These are phyloP conservation scores for Coniochaeta sp. DNA, from an alignment of 2,329 filamentous ascomycete genomes.

Conservation along the genomic window DNA sequence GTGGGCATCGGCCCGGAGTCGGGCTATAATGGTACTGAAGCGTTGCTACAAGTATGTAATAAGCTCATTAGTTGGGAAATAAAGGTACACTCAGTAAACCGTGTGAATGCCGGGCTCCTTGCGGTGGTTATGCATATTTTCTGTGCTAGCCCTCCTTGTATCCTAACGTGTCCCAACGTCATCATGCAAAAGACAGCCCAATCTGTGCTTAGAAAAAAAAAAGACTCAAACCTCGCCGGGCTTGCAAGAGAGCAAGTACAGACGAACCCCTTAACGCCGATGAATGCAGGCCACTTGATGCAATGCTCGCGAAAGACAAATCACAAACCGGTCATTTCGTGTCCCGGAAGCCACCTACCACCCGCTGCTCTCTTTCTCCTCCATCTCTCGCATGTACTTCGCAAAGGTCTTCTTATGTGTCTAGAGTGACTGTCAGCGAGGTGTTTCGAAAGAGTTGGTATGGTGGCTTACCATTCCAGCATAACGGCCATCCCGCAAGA, in stretches of 20 bases:
- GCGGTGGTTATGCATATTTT: neutral
- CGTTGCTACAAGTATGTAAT: neutral
- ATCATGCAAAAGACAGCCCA: neutral
- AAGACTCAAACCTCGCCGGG: neutral
- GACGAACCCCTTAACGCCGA: neutral
- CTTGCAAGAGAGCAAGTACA: neutral
- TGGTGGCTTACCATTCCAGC: conserved; percentile 67
- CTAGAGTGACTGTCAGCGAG: conserved; percentile 27
- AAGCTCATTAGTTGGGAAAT: neutral
- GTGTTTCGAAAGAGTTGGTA: neutral
- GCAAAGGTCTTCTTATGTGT: conserved; percentile 96
- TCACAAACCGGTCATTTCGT: neutral
- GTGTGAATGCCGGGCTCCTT: neutral
- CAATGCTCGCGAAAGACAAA: neutral
- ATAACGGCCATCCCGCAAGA: conserved; percentile 75
- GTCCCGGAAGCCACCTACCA: neutral
- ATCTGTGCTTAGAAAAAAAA: neutral
- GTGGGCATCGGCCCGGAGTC: neutral
- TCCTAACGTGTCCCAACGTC: neutral
- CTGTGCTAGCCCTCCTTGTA: neutral
- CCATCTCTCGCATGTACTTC: conserved; percentile 81
- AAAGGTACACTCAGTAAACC: neutral
- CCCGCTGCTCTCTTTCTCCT: conserved; percentile 35
- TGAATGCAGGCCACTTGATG: neutral
- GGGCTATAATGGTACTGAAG: neutral